phyloP scores from a whole-genome alignment of 345 rosid genomes.

The Citrus australasica region DNA sequence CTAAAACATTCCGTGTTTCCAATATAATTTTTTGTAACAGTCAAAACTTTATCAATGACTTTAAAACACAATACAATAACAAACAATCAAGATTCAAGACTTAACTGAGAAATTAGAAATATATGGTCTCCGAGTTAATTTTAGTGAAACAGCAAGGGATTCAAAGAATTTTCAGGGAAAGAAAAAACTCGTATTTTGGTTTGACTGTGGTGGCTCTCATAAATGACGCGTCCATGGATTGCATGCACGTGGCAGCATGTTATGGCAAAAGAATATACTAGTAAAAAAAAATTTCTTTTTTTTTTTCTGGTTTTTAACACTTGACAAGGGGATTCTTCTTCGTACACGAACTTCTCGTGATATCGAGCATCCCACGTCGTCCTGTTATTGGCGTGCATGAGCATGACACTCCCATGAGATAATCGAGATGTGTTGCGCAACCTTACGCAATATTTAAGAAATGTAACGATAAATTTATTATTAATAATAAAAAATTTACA shows the following conservation, averaged over 20 bases:
- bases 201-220: neutral
- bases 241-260: constrained; percentile 2
- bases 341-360: neutral
- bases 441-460: no score
- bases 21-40: no score
- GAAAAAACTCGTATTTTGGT: neutral
- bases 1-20: no score
- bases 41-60: no score
- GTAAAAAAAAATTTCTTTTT: neutral
- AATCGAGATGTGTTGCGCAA: no score
- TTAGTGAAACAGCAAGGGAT: no score
- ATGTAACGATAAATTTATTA: neutral
- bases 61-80: no score
- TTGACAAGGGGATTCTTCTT: neutral
- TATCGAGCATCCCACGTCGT: neutral
- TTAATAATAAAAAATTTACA: no score
- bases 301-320: no score
- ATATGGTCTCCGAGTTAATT: neutral
- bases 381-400: neutral
- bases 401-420: neutral
- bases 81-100: neutral
- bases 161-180: no score
- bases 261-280: neutral
- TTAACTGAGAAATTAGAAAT: neutral
- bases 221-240: neutral